Base-by-base conservation (phyloP, 2,329 filamentous ascomycete species). In the Fusarium incarnatum region DNA sequence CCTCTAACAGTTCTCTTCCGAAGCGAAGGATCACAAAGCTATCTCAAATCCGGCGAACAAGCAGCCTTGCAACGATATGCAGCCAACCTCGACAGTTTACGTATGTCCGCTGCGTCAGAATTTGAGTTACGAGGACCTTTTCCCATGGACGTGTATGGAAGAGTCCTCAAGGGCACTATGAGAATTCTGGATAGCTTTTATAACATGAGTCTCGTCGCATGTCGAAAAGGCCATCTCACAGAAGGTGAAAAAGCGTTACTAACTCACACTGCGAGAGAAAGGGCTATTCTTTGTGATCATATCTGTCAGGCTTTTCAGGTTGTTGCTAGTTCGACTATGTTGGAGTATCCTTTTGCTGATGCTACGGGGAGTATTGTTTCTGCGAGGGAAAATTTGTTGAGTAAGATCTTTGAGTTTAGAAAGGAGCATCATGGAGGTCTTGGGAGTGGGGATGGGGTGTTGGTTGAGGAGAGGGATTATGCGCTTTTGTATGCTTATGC, bases 111-210 rank as follows among this genome's bases (percentile, higher is more conserved):
- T 0, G 84, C 87, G 3, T 92, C 89, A 20, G 96, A 99, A 78
- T 97, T 97, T 73, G 93, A 97, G 77, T 85, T 99, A 1, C 88
- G 90, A 25, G 93, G 94, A 0, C 93, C 94, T 0, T 98, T 99
- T 70, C 93, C 94, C 0, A 87, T 90, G 71, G 88, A 87, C 27
- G 86, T 89, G 8, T 94, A 92, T 75, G 88, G 87, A 2, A 87
- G 89, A 22, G 92, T 98, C 53, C 85, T 98, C 74, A 87, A 88
- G 27, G 91, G 91, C 9, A 97, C 94, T 0, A 90, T 91, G 64
- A 89, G 91, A 22, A 93, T 98, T 79, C 88, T 98, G 2, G 94
- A 98, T 79, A 91, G 93, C 18, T 98, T 98, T 78, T 94, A 98
- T 76, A 93, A 94, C 52, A 97, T 99, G 93, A 97, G 95, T 66